phyloP scores from a whole-genome alignment of 208 protist genomes.

The Leishmania major region DNA sequence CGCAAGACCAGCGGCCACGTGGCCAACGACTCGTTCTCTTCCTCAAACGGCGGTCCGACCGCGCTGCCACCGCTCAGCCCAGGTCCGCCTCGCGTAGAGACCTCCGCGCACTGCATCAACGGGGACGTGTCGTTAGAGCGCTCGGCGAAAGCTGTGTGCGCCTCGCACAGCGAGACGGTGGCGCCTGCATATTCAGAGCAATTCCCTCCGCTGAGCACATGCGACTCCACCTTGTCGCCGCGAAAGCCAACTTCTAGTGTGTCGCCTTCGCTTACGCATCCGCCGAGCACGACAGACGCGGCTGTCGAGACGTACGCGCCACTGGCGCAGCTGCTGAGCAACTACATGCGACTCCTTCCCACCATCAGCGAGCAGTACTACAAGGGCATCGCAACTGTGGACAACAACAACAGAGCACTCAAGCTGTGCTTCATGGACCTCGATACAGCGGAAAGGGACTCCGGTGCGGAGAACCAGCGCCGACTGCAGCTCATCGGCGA shows the following conservation, averaged over 20 bases:
- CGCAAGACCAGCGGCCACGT: background rate
- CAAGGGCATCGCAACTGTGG: slow-evolving; percentile 37
- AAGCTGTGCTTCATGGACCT: slow-evolving; percentile 71
- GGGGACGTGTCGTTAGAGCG: background rate
- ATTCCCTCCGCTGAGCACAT: background rate
- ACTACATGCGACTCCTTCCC: slow-evolving; percentile 62
- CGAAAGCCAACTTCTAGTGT: background rate
- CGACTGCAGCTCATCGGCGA: slow-evolving; percentile 50
- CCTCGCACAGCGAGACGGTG: background rate
- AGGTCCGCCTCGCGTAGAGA: background rate
- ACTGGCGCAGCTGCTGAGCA: slow-evolving; percentile 35
- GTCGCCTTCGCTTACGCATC: background rate
- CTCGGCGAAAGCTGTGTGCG: background rate
- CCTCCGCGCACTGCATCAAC: background rate
- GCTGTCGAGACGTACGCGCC: slow-evolving; percentile 21
- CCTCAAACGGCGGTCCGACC: background rate
- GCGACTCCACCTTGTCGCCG: slow-evolving; percentile 1
- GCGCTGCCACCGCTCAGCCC: slow-evolving; percentile 4
- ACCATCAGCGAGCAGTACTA: slow-evolving; percentile 74
- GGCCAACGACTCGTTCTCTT: background rate
- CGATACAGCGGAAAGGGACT: slow-evolving; percentile 45
- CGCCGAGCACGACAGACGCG: background rate
- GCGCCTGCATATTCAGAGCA: background rate
- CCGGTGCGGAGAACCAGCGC: slow-evolving; percentile 61
- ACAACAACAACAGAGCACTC: slow-evolving; percentile 17